phyloP scores from a whole-genome alignment of 371 early-diverging fungal genomes.

The Mucor circinelloides region DNA sequence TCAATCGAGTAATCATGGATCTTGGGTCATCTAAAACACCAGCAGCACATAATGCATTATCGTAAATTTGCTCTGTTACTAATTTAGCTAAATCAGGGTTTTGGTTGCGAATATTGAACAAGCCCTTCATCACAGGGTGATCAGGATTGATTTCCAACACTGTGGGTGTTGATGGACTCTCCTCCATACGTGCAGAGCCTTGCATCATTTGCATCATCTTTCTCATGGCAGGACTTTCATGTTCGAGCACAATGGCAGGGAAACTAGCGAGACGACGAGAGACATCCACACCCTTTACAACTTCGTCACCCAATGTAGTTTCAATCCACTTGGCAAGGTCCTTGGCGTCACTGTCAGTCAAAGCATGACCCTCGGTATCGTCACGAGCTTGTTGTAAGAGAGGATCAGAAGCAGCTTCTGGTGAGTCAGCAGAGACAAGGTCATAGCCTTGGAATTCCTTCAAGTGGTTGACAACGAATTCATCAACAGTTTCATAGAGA shows the following conservation, averaged over 20 bases:
- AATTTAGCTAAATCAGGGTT: conserved; percentile 69
- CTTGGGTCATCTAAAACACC: conserved; percentile 81
- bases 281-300: conserved; percentile 70
- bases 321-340: conserved; percentile 72
- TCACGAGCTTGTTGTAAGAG: conserved; percentile 49
- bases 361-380: not conserved
- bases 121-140: conserved; percentile 74
- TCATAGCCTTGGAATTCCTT: conserved; percentile 75
- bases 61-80: conserved; percentile 66
- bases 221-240: conserved; percentile 78
- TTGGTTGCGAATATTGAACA: conserved; percentile 59
- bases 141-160: conserved; percentile 88
- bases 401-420: conserved; percentile 58
- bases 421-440: conserved; percentile 83
- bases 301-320: conserved; percentile 59
- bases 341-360: conserved; percentile 61
- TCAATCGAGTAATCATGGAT: conserved; percentile 75
- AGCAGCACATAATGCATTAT: conserved; percentile 80
- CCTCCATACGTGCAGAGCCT: conserved; percentile 66
- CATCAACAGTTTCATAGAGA: conserved; percentile 86
- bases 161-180: conserved; percentile 53
- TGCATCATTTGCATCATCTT: conserved; percentile 76
- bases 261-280: conserved; percentile 68
- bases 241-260: conserved; percentile 80
- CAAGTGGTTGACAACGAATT: conserved; percentile 84